Evolutionary conservation across 139 green algal genomes (phyloP).

Genomic region (Chlorokybus atmophyticus): DNA sequence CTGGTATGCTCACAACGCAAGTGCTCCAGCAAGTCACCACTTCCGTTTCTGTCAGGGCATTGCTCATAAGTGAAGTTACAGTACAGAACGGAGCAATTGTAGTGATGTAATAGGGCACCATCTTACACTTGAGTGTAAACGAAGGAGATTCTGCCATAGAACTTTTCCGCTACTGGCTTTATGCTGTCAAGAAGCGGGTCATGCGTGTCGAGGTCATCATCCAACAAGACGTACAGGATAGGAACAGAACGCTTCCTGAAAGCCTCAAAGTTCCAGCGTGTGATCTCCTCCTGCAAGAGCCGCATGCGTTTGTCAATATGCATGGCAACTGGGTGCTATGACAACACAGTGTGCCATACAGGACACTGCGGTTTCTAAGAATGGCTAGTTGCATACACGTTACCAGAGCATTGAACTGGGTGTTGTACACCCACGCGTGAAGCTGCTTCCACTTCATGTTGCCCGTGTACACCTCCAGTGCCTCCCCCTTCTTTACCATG

Average conservation of each 20-base stretch:
- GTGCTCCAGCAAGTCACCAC: conserved; percentile 12
- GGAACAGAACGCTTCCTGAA: conserved; percentile 8
- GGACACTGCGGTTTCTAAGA: no score
- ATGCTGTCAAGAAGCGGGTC: background rate
- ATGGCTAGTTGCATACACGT: no score
- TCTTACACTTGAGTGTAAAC: conserved; percentile 11
- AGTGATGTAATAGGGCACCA: no score
- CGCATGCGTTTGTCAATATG: no score
- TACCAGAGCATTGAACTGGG: conserved; percentile 3
- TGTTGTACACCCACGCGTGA: background rate
- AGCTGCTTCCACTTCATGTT: background rate
- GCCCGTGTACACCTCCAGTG: background rate
- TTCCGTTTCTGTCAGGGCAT: background rate
- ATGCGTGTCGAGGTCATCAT: background rate
- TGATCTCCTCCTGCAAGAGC: conserved; percentile 13
- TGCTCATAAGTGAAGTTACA: no score
- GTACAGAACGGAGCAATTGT: no score
- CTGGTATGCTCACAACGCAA: conserved; percentile 11
- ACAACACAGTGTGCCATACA: no score
- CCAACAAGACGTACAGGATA: conserved; percentile 18
- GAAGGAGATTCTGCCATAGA: background rate
- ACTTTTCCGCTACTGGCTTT: conserved; percentile 3
- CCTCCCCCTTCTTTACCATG: conserved; percentile 3
- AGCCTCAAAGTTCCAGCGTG: conserved; percentile 9
- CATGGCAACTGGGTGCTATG: no score